A percentile compares a stretch with the other conserved stretches of the same genome.
Evolutionary conservation across 768 basidiomycete species (phyloP).

Genomic region (Naganishia onofrii): DNA sequence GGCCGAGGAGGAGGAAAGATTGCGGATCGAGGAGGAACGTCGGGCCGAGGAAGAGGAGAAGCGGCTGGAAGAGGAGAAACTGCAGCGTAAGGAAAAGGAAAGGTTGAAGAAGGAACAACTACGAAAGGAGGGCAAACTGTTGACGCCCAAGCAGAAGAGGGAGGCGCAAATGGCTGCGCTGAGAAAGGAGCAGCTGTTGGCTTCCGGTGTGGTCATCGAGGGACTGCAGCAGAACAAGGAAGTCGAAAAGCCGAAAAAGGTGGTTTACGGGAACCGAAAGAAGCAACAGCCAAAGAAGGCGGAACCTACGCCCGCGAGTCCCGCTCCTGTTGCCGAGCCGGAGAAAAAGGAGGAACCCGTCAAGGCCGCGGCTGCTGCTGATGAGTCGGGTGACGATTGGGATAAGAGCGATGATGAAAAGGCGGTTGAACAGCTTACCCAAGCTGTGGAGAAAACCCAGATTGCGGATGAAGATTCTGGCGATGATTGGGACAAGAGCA

Average conservation of each 20-base stretch:
- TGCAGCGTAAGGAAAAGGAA: slow-evolving; percentile 74
- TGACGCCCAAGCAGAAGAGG: slow-evolving; percentile 97
- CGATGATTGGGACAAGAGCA: slow-evolving; percentile 53
- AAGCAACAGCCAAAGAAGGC: slow-evolving; percentile 54
- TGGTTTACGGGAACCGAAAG: slow-evolving; percentile 78
- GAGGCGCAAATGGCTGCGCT: slow-evolving; percentile 85
- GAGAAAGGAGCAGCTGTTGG: slow-evolving; percentile 82
- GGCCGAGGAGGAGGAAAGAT: neutral
- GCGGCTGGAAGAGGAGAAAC: slow-evolving; percentile 63
- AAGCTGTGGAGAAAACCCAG: slow-evolving; percentile 47
- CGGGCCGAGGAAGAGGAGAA: slow-evolving; percentile 38
- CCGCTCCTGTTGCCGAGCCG: slow-evolving; percentile 42
- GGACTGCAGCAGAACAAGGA: slow-evolving; percentile 63
- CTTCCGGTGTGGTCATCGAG: slow-evolving; percentile 81
- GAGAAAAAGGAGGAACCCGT: slow-evolving; percentile 48
- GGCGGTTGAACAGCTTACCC: slow-evolving; percentile 46
- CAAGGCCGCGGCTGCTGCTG: slow-evolving; percentile 29
- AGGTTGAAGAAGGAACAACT: slow-evolving; percentile 76
- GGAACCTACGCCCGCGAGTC: slow-evolving; percentile 37
- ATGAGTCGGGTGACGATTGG: slow-evolving; percentile 58
- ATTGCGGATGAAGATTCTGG: slow-evolving; percentile 41
- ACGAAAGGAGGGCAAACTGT: slow-evolving; percentile 86
- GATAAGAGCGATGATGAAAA: slow-evolving; percentile 52
- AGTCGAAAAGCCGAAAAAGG: slow-evolving; percentile 61
- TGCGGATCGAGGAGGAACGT: slow-evolving; percentile 12